Evolutionary conservation across 2,329 filamentous ascomycete species (phyloP).

Genomic region (Cladobotryum mycophilum): DNA sequence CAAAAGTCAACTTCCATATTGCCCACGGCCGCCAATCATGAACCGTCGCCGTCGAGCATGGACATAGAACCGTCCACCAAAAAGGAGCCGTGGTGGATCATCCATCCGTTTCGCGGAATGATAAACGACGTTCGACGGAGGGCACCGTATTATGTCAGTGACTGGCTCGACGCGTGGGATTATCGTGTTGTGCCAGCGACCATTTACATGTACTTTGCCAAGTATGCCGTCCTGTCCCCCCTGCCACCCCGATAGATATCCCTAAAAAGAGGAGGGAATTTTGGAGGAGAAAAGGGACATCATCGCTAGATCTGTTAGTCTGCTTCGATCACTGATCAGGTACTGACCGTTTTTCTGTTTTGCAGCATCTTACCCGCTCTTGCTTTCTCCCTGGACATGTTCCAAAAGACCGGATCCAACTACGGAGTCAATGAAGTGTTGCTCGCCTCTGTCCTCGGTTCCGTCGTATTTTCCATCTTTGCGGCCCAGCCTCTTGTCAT

Average conservation of each 20-base stretch:
- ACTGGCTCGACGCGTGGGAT: constrained; percentile 84
- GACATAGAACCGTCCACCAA: neutral
- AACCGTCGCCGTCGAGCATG: too few species aligned
- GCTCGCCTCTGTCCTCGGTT: constrained; percentile 75
- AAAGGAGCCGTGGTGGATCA: constrained; percentile 59
- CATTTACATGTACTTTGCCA: constrained; percentile 92
- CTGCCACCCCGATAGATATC: neutral
- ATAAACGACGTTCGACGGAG: constrained; percentile 68
- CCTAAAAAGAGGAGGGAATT: too few species aligned
- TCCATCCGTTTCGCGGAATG: constrained; percentile 73
- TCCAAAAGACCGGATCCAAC: constrained; percentile 74
- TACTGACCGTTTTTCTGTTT: neutral
- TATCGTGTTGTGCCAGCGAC: constrained; percentile 84
- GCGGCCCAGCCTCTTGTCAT: constrained; percentile 84
- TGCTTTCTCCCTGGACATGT: constrained; percentile 91
- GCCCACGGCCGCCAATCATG: too few species aligned
- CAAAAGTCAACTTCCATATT: too few species aligned
- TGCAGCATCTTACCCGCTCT: constrained; percentile 75
- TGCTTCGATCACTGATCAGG: too few species aligned
- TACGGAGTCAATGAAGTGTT: constrained; percentile 90
- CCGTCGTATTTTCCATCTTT: constrained; percentile 72
- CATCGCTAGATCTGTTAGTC: too few species aligned
- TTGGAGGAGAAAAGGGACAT: too few species aligned
- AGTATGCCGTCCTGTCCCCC: constrained; percentile 45
- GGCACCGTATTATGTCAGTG: constrained; percentile 70